Evolutionary conservation across 805 yeast species (phyloP), one percentile per base, ranked within the genome.

Genomic region (Grigorovia yakushimaensis): DNA sequence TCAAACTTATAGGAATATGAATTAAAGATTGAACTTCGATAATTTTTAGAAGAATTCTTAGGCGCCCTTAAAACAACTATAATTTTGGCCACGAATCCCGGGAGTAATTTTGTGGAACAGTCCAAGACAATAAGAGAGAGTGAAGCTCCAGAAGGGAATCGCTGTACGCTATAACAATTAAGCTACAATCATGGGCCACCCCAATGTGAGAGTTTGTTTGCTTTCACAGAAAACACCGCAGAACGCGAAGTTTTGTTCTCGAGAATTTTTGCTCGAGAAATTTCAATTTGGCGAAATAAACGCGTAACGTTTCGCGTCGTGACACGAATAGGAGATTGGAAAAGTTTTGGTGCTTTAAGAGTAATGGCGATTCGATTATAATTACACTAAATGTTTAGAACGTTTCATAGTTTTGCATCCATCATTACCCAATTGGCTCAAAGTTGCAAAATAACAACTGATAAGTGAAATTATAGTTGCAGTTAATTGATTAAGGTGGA

Each of bases 151-250:
- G n/a, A n/a, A n/a, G n/a, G n/a, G n/a, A n/a, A n/a, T n/a, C n/a
- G n/a, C n/a, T n/a, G n/a, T n/a, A n/a, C n/a, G n/a, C n/a, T n/a
- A n/a, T n/a, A n/a, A n/a, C n/a, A n/a, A n/a, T n/a, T n/a, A n/a
- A n/a, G n/a, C n/a, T n/a, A n/a, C n/a, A n/a, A n/a, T n/a, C n/a
- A n/a, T n/a, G n/a, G n/a, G n/a, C n/a, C n/a, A n/a, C n/a, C n/a
- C n/a, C 59, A 64, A 27, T 27, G 6, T 27, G 33, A 10, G 5
- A 15, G 9, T 27, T 27, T 27, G 15, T 5, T 15, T 15, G 9
- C 33, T 15, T 10, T 7, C 33, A 7, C 5, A 27, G 33, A 27
- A 27, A 27, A 27, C 33, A 10, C 10, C 10, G 33, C 13, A 27
- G 33, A 27, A 27, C 33, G 33, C 33, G 33, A 27, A 27, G 13